These are phyloP conservation scores for Xylaria cubensis DNA, from an alignment of 495 filamentous ascomycete species.

Conservation along the genomic window DNA sequence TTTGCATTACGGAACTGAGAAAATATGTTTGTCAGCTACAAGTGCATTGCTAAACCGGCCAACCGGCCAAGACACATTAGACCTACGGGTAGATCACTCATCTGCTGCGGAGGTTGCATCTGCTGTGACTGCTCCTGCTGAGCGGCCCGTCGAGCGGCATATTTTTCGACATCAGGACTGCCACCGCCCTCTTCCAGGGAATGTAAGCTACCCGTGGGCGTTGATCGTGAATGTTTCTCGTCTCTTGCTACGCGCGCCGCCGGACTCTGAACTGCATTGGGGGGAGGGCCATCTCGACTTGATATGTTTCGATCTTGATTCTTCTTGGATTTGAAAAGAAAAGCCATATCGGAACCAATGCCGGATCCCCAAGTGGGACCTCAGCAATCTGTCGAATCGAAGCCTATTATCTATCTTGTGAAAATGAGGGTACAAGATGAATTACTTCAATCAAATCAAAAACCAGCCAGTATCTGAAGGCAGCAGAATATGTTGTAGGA, in stretches of 20 bases:
- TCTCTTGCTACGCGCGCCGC: slow-evolving; percentile 52
- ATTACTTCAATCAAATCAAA: not conserved
- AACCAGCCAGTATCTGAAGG: not conserved
- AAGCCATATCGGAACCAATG: slow-evolving; percentile 62
- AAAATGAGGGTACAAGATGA: not conserved
- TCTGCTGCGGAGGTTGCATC: slow-evolving; percentile 36
- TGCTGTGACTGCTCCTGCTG: slow-evolving; percentile 42
- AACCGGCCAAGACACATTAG: not conserved
- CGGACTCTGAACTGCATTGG: slow-evolving; percentile 44
- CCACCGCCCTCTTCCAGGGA: slow-evolving; percentile 56
- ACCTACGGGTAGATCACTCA: slow-evolving; percentile 59
- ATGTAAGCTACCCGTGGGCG: slow-evolving; percentile 63
- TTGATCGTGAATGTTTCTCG: slow-evolving; percentile 56
- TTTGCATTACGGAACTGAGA: slow-evolving; percentile 58
- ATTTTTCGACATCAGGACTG: slow-evolving; percentile 58
- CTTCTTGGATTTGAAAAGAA: slow-evolving; percentile 77
- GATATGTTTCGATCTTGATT: slow-evolving; percentile 57
- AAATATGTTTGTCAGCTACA: slow-evolving; percentile 28
- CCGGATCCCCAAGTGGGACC: slow-evolving; percentile 33
- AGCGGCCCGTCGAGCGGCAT: slow-evolving; percentile 46
- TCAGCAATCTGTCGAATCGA: slow-evolving; percentile 28
- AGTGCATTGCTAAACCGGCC: not conserved
- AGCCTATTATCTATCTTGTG: slow-evolving; percentile 12
- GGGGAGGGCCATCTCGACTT: slow-evolving; percentile 54
- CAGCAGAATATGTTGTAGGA: not conserved